Base-by-base conservation (phyloP, 2,329 filamentous ascomycete genomes). In the Fusarium ramigenum region DNA sequence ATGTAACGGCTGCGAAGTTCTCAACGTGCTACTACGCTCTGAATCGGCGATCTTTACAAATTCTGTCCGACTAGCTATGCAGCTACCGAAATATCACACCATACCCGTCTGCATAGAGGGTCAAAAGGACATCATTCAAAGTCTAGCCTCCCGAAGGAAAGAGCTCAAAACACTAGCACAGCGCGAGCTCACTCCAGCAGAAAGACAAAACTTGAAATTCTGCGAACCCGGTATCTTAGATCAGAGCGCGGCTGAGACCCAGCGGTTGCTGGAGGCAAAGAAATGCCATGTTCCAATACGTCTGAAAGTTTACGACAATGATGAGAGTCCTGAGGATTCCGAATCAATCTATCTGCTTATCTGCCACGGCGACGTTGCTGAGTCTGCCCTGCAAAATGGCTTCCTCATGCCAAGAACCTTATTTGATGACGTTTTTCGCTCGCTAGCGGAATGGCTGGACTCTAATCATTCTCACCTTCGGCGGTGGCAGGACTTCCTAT, bases 31-130 rank as follows among this genome's bases (percentile, higher is more conserved):
- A 5, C 25, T 46, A 25, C 8, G 9, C 12, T 28, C 44, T 3
- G 25, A 46, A 9, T 21, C 25, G 2, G 44, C 23, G 4, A 28
- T 46, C 0, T 28, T 46, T 3, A 21, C 1, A 21, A 0, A 2
- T 5, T 15, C 12, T 28, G 25, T 28, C 4, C 5, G 4, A 4
- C 2, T 0, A 5, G 9, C 25, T 12, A 21, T 28, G 25, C 4
- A 7, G 0, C 1, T 7, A 2, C 25, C 25, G 12, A 0, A 0
- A 5, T 0, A 0, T 0, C 18, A 15, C 12, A 3, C 0, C 0
- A 10, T 5, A 9, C 18, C 0, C 14, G 2, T 0, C 0, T 46
- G 25, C 9, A 21, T 10, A 28, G 12, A 28, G 0, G 25, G 18
- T 25, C 44, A 28, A 46, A 46, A 28, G 44, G 21, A 21, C 9